Evolutionary conservation across 2,329 filamentous ascomycete genomes (phyloP).

Genomic region (Exophiala sp.): DNA sequence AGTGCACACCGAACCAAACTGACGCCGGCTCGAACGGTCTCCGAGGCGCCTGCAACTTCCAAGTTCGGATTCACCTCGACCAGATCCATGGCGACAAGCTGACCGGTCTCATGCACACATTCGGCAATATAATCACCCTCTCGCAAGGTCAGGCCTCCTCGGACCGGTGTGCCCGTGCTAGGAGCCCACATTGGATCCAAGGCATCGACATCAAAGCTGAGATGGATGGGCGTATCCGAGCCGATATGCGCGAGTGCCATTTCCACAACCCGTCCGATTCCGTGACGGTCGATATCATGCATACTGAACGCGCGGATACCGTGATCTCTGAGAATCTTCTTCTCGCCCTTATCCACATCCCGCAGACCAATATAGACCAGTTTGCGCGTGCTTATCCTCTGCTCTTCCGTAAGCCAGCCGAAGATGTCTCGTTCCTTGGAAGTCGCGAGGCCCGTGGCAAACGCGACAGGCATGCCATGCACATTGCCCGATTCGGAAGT

Average conservation of each 20-base stretch:
- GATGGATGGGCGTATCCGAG: conserved; percentile 87
- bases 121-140: conserved; percentile 98
- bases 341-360: conserved; percentile 90
- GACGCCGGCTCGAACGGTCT: conserved; percentile 86
- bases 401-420: conserved; percentile 70
- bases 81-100: conserved; percentile 70
- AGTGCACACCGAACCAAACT: conserved; percentile 86
- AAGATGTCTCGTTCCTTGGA: conserved; percentile 74
- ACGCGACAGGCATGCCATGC: conserved; percentile 95
- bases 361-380: conserved; percentile 94
- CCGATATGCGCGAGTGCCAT: conserved; percentile 98
- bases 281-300: conserved; percentile 94
- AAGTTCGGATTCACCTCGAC: conserved; percentile 75
- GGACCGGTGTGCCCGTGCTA: conserved; percentile 88
- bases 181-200: conserved; percentile 95
- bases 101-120: conserved; percentile 72
- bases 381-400: conserved; percentile 63
- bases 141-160: conserved; percentile 84
- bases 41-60: conserved; percentile 63
- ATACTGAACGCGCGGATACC: conserved; percentile 95
- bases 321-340: conserved; percentile 80
- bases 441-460: conserved; percentile 75
- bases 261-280: conserved; percentile 92
- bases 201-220: conserved; percentile 95
- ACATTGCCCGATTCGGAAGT: conserved; percentile 85